Conservation (phyloP, 2,329 filamentous ascomycete genomes). For the Colletotrichum sp. region DNA sequence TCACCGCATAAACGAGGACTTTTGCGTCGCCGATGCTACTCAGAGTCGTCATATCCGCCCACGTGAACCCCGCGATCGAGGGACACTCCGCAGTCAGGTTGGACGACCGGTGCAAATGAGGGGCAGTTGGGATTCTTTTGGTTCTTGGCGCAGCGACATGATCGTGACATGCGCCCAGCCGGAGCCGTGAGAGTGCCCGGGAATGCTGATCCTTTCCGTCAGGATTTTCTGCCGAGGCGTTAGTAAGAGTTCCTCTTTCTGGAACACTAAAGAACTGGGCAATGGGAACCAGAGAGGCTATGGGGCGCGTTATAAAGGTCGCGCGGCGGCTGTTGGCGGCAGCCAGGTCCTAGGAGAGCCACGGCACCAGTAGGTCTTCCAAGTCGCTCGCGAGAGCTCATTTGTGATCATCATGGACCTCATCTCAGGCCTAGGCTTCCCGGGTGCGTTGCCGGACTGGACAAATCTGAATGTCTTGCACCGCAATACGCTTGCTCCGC, state of each 20-base stretch:
- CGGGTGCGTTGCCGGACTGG: constrained; percentile 53
- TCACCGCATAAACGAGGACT: neutral
- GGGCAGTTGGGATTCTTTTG: neutral
- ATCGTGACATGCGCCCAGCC: constrained; percentile 11
- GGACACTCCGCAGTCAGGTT: too few relatives aligned
- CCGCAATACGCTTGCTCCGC: constrained; percentile 58
- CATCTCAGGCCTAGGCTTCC: constrained; percentile 13
- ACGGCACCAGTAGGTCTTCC: neutral
- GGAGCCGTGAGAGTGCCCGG: neutral
- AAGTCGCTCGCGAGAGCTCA: neutral
- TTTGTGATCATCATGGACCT: neutral
- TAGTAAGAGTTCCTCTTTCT: neutral
- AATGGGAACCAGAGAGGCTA: neutral
- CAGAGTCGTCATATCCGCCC: neutral
- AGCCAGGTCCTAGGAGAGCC: neutral
- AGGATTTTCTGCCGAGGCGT: neutral
- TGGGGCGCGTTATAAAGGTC: neutral
- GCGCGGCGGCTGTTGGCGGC: neutral
- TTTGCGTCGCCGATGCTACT: neutral
- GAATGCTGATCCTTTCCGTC: neutral
- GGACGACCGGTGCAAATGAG: neutral
- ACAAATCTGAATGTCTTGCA: constrained; percentile 63
- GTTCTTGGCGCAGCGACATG: neutral
- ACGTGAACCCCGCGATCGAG: neutral
- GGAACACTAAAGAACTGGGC: neutral